These are phyloP conservation scores for Tetrapisispora phaffii DNA, from an alignment of 805 yeast species.

Conservation along the genomic window DNA sequence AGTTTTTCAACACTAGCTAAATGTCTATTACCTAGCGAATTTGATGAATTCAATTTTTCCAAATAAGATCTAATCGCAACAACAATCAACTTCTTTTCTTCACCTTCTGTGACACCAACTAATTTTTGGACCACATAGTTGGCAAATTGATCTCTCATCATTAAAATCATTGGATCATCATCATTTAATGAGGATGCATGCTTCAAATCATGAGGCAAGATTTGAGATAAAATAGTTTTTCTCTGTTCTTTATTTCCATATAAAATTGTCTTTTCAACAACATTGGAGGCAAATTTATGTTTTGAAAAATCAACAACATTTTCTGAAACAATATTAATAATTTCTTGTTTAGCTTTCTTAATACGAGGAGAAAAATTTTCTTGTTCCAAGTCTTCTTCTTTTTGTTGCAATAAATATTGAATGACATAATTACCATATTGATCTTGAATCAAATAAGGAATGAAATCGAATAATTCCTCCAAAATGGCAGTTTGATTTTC, in stretches of 20 bases:
- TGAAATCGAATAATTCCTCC: slow-evolving; percentile 59
- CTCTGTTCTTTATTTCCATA: slow-evolving; percentile 60
- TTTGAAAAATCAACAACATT: slow-evolving; percentile 76
- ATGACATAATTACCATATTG: slow-evolving; percentile 97
- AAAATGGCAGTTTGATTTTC: slow-evolving; percentile 61
- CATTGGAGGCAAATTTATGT: slow-evolving; percentile 96
- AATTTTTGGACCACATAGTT: slow-evolving; percentile 94
- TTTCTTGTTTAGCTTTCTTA: slow-evolving; percentile 37
- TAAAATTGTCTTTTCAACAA: slow-evolving; percentile 86
- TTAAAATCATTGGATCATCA: slow-evolving; percentile 63
- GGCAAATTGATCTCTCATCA: slow-evolving; percentile 98
- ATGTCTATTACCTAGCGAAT: slow-evolving; percentile 28
- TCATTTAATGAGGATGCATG: slow-evolving; percentile 44
- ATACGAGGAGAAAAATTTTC: slow-evolving; percentile 6
- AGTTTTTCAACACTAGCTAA: slow-evolving; percentile 31
- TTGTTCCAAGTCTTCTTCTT: slow-evolving; percentile 5
- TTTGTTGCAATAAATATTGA: slow-evolving; percentile 81
- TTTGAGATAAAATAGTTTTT: slow-evolving; percentile 51
- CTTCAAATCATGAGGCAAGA: slow-evolving; percentile 43
- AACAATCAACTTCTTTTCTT: slow-evolving; percentile 60
- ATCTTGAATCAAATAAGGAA: slow-evolving; percentile 76
- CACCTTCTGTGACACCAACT: slow-evolving; percentile 68
- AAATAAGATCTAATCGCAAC: slow-evolving; percentile 70
- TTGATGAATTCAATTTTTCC: slow-evolving; percentile 37
- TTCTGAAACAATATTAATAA: slow-evolving; percentile 59